Base-by-base conservation (phyloP, 495 filamentous ascomycete genomes). In the Aspergillus sclerotiicarbonarius region DNA sequence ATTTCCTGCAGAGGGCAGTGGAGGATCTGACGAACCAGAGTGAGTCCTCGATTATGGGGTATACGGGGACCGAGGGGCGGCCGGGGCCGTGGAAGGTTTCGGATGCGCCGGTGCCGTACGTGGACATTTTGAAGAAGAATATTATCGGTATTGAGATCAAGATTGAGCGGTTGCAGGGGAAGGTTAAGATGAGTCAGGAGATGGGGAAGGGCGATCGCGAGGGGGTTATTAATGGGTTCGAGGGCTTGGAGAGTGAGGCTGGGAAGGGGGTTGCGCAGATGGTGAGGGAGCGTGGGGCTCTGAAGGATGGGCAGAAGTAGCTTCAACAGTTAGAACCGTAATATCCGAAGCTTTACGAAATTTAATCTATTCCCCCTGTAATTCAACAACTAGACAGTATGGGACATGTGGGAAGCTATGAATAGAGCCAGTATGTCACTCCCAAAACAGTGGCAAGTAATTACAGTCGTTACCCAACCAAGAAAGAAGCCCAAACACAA, bases 171-270 rank as follows among this genome's bases (percentile, higher is more conserved):
- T 57, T 85, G 47, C 74, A 74, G 41, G 82, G 82, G 20, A 84
- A 84, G 64, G 82, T 73, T 49, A 84, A 84, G 69, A 81, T 84
- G 80, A 83, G 79, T 54, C 78, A 83, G 67, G 81, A 84, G 63
- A 67, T 80, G 73, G 60, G 57, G 9, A 45, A 65, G 21, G 78
- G 72, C 0, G 81, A 84, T 64, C 67, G 73, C 5, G 59, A 76
- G 13, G 80, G 82, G 5, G 76, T 80, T 0, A 56, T 82, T n/a
- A 45, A 77, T 46, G 81, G 81, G 3, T 83, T 84, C 67, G 63
- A 70, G 43, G 61, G 49, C 6, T 29, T 84, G 41, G 77, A 71
- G 0, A 72, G 69, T 0, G 80, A 81, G 8, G 54, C 64, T 20
- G 78, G 71, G 0, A 51, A 51, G 3, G 60, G 64, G 32, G 71